Evolutionary conservation across 1,284 basidiomycete genomes (phyloP).

Genomic region (Ustilago crameri): DNA sequence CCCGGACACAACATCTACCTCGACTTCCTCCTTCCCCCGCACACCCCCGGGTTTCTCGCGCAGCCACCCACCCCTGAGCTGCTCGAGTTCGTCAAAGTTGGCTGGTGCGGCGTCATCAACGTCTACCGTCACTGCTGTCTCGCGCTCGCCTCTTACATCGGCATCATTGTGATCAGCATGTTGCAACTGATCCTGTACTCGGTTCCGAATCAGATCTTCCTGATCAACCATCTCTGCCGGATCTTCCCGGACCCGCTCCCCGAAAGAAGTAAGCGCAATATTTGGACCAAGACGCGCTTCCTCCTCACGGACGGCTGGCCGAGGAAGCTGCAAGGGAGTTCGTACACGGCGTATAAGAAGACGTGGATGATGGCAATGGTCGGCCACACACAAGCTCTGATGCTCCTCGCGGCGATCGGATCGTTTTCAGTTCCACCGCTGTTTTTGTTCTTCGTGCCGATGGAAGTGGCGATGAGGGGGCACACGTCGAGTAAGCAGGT

Average conservation of each 20-base stretch:
- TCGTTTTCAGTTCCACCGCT: slow-evolving; percentile 1
- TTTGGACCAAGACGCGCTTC: background rate
- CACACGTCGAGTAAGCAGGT: slow-evolving; percentile 1
- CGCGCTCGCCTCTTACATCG: slow-evolving; percentile 11
- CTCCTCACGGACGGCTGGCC: slow-evolving; percentile 17
- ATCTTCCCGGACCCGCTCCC: slow-evolving; percentile 11
- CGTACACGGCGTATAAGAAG: slow-evolving; percentile 18
- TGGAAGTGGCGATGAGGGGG: background rate
- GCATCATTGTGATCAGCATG: background rate
- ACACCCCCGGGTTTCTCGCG: slow-evolving; percentile 14
- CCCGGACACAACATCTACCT: background rate
- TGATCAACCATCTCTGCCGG: slow-evolving; percentile 16
- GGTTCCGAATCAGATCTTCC: slow-evolving; percentile 22
- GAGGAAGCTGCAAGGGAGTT: background rate
- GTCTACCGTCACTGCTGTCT: slow-evolving; percentile 16
- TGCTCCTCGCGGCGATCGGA: background rate
- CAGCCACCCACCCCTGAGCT: slow-evolving; percentile 3
- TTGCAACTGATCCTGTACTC: slow-evolving; percentile 6
- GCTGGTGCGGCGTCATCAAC: slow-evolving; percentile 1
- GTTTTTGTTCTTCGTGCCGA: background rate
- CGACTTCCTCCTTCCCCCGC: background rate
- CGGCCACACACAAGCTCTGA: slow-evolving; percentile 6
- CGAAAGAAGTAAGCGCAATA: background rate
- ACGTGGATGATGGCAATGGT: slow-evolving; percentile 28
- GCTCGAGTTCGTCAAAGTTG: background rate